These are phyloP conservation scores for Xanthoceras sorbifolium DNA, from an alignment of 345 rosid species.

Conservation along the genomic window DNA sequence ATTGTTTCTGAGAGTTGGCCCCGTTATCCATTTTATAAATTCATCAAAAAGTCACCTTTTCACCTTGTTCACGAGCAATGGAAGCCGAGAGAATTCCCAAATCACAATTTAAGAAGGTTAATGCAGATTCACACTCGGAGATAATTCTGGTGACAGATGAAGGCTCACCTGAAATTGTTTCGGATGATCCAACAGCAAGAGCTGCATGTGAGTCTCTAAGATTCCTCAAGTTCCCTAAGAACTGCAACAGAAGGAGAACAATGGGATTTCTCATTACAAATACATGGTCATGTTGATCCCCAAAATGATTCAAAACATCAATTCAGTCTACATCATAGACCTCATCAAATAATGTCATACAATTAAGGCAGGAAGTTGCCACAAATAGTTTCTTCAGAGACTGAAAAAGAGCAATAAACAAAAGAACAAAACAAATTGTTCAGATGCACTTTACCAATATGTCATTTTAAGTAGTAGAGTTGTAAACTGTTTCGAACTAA, in stretches of 20 bases:
- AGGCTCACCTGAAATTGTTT: constrained; percentile 82
- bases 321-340: background rate
- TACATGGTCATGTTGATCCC: background rate
- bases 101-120: constrained; percentile 84
- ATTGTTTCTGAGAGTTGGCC: background rate
- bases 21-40: background rate
- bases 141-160: constrained; percentile 87
- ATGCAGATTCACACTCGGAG: constrained; percentile 83
- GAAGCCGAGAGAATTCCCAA: constrained; percentile 88
- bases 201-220: constrained; percentile 95
- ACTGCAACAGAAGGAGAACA: constrained; percentile 48
- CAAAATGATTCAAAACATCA: background rate
- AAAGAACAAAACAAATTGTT: background rate
- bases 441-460: background rate
- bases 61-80: constrained; percentile 72
- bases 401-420: background rate
- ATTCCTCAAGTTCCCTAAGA: constrained; percentile 91
- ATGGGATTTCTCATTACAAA: background rate
- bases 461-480: background rate
- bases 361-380: background rate
- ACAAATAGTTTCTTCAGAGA: background rate
- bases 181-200: constrained; percentile 82
- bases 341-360: background rate
- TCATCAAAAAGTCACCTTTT: constrained; percentile 35
- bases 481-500: background rate